Evolutionary conservation across 1,139 yeast genomes (phyloP).

Genomic region (Oligophagozyma castellii): DNA sequence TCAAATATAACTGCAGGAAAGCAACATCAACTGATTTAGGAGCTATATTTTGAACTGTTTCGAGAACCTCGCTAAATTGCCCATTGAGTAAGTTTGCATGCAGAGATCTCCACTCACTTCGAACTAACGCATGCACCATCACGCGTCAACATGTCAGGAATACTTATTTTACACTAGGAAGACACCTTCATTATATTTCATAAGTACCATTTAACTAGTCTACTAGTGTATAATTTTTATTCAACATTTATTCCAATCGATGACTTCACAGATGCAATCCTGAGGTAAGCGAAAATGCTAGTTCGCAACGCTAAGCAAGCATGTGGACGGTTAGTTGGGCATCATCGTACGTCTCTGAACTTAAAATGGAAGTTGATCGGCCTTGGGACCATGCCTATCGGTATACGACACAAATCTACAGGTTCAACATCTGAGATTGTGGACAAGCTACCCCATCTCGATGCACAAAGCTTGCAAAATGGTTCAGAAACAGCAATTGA

Average conservation of each 20-base stretch:
- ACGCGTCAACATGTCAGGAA: neutral
- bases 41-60: slow-evolving; percentile 8
- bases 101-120: slow-evolving; percentile 7
- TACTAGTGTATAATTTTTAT: too few species aligned
- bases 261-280: too few species aligned
- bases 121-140: slow-evolving; percentile 4
- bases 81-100: slow-evolving; percentile 12
- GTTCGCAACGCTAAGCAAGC: too few species aligned
- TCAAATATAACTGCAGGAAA: slow-evolving; percentile 14
- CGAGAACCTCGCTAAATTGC: slow-evolving; percentile 12
- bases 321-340: slow-evolving; percentile 1
- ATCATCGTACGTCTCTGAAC: slow-evolving; percentile 1
- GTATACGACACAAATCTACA: neutral
- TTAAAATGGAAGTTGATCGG: too few species aligned
- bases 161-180: too few species aligned
- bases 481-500: too few species aligned
- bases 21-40: slow-evolving; percentile 11
- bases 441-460: slow-evolving; percentile 27
- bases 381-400: slow-evolving; percentile 1
- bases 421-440: slow-evolving; percentile 25
- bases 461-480: too few species aligned
- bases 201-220: too few species aligned
- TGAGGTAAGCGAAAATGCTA: too few species aligned
- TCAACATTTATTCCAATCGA: too few species aligned
- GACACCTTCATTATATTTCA: too few species aligned